These are phyloP conservation scores for Pontederia paniculata DNA, from an alignment of 176 grass and related monocot species.

Conservation along the genomic window DNA sequence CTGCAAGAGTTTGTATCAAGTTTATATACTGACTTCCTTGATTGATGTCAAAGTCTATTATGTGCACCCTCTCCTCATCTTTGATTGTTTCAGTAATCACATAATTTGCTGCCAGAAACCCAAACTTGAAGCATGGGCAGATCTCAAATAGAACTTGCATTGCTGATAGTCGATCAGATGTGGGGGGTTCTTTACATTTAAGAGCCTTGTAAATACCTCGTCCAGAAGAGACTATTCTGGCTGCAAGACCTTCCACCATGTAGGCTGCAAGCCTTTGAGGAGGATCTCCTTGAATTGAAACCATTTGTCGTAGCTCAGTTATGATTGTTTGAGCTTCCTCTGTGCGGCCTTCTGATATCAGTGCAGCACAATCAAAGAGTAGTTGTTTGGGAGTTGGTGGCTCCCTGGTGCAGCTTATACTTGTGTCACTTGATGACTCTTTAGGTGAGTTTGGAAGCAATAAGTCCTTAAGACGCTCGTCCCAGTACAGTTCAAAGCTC, in stretches of 20 bases:
- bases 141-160: constrained; percentile 99
- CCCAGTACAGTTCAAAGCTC: constrained; percentile 57
- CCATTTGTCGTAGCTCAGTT: constrained; percentile 68
- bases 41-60: constrained; percentile 93
- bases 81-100: constrained; percentile 74
- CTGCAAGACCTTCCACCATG: constrained; percentile 78
- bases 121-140: constrained; percentile 83
- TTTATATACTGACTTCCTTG: constrained; percentile 94
- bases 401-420: constrained; percentile 53
- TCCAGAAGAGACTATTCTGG: constrained; percentile 82
- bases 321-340: constrained; percentile 77
- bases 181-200: constrained; percentile 85
- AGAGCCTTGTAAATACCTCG: constrained; percentile 79
- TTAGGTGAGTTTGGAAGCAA: constrained; percentile 60
- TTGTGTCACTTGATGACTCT: constrained; percentile 72
- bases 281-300: constrained; percentile 87
- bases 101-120: constrained; percentile 94
- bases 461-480: constrained; percentile 51
- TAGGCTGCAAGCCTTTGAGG: constrained; percentile 83
- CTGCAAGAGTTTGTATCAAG: constrained; percentile 58
- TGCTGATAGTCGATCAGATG: constrained; percentile 78
- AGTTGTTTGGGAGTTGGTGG: constrained; percentile 74
- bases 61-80: constrained; percentile 77
- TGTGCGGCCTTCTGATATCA: constrained; percentile 55
- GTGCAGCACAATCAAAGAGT: constrained; percentile 55